Percentiles rank a stretch among this genome's conserved stretches.
phyloP scores from a whole-genome alignment of 257 asterid genomes.

The Catharanthus roseus region DNA sequence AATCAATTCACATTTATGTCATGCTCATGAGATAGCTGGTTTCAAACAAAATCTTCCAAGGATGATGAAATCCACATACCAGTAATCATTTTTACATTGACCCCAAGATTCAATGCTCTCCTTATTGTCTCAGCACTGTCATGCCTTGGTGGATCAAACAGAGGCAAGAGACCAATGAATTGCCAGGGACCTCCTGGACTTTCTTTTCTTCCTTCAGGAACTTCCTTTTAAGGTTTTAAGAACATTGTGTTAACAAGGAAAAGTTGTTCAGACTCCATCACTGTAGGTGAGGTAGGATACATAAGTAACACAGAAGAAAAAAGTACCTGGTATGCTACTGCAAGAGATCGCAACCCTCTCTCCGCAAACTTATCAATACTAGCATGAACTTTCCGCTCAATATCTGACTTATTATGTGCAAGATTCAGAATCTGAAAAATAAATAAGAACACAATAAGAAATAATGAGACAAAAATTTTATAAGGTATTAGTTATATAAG shows the following conservation, averaged over 20 bases:
- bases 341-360: slow-evolving; percentile 87
- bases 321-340: slow-evolving; percentile 82
- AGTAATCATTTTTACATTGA: slow-evolving; percentile 90
- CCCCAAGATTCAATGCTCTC: slow-evolving; percentile 87
- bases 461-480: background rate
- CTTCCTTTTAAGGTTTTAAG: slow-evolving; percentile 42
- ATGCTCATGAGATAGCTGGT: background rate
- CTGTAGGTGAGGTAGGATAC: background rate
- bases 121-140: slow-evolving; percentile 92
- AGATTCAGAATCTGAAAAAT: slow-evolving; percentile 66
- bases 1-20: background rate
- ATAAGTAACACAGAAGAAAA: background rate
- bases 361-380: slow-evolving; percentile 89
- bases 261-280: background rate
- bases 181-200: slow-evolving; percentile 92
- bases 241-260: background rate
- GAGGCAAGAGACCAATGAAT: slow-evolving; percentile 87
- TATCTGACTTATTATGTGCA: slow-evolving; percentile 69
- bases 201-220: slow-evolving; percentile 77
- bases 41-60: background rate
- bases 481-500: background rate
- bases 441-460: background rate
- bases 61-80: slow-evolving; percentile 28
- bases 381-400: slow-evolving; percentile 74
- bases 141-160: slow-evolving; percentile 91